Percentiles rank a stretch among this genome's conserved stretches.
Conservation (phyloP, 148 eudicot genomes). For the Rhododendron simsii region DNA sequence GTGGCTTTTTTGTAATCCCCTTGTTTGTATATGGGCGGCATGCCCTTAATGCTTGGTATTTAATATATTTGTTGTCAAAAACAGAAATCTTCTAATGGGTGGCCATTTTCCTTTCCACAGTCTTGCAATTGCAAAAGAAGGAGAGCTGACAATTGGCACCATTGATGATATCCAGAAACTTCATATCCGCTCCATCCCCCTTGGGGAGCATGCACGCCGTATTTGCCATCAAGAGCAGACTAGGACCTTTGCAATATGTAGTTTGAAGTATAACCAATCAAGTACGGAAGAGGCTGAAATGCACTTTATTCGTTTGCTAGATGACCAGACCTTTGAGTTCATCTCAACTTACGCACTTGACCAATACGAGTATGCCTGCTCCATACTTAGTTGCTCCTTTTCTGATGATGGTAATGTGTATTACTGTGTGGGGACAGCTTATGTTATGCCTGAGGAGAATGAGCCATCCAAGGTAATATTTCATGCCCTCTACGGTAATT, state of each 20-base stretch:
- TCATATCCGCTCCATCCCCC: slow-evolving; percentile 91
- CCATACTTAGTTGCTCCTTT: slow-evolving; percentile 91
- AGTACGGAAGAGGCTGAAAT: slow-evolving; percentile 76
- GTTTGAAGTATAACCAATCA: slow-evolving; percentile 75
- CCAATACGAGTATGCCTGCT: slow-evolving; percentile 87
- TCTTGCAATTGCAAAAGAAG: slow-evolving; percentile 97
- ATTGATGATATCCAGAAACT: slow-evolving; percentile 97
- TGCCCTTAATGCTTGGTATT: not conserved
- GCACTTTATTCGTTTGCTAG: slow-evolving; percentile 88
- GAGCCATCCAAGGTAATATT: slow-evolving; percentile 86
- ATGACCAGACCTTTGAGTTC: slow-evolving; percentile 92
- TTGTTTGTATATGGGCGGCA: not conserved
- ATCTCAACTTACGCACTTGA: slow-evolving; percentile 84
- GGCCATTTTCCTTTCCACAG: slow-evolving; percentile 32
- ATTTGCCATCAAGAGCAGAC: slow-evolving; percentile 98
- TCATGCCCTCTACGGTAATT: not conserved
- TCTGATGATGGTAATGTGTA: slow-evolving; percentile 84
- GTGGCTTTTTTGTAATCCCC: not conserved
- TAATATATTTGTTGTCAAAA: not conserved
- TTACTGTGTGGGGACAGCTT: slow-evolving; percentile 96
- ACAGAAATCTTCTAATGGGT: not conserved
- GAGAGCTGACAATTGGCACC: slow-evolving; percentile 93
- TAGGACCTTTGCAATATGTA: slow-evolving; percentile 79
- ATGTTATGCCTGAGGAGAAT: slow-evolving; percentile 90
- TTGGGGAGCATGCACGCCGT: slow-evolving; percentile 94